Conservation (phyloP, 2,329 filamentous ascomycete genomes). For the Sporothrix mexicana region DNA sequence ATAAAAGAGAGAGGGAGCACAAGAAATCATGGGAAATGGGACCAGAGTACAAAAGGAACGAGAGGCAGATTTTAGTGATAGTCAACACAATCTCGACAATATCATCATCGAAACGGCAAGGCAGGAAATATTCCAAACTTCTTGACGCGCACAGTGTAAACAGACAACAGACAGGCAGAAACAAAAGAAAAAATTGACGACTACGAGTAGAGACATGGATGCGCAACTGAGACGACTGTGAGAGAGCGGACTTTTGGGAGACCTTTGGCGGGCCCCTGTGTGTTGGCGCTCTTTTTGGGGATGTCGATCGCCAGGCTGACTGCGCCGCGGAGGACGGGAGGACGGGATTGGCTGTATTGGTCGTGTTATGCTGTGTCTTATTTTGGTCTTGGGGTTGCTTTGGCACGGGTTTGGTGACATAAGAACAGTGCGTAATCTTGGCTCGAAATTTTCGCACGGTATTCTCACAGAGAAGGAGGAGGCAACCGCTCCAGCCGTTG, state of each 20-base stretch:
- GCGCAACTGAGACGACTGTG: not conserved
- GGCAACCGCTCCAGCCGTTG: conserved; percentile 4
- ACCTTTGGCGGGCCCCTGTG: conserved; percentile 4
- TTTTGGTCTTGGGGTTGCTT: not conserved
- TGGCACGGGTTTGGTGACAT: not conserved
- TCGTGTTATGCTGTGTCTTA: not conserved
- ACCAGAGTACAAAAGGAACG: not conserved
- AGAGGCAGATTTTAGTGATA: conserved; percentile 8
- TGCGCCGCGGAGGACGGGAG: conserved; percentile 24
- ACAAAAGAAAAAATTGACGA: not conserved
- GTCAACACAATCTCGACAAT: not conserved
- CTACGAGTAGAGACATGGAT: not conserved
- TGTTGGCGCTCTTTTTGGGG: not conserved
- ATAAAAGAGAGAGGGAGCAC: not conserved
- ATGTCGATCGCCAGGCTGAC: conserved; percentile 28
- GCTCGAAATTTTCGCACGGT: not conserved
- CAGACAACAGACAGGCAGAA: conserved; percentile 17
- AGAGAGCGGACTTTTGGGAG: not conserved
- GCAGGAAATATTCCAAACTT: not conserved
- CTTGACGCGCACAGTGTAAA: not conserved
- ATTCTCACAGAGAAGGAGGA: not conserved
- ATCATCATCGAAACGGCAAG: not conserved
- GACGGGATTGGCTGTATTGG: conserved; percentile 2
- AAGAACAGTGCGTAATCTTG: not conserved
- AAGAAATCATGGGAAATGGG: not conserved